Conservation (phyloP, 2,329 filamentous ascomycete genomes). For the Orbilia brochopaga region DNA sequence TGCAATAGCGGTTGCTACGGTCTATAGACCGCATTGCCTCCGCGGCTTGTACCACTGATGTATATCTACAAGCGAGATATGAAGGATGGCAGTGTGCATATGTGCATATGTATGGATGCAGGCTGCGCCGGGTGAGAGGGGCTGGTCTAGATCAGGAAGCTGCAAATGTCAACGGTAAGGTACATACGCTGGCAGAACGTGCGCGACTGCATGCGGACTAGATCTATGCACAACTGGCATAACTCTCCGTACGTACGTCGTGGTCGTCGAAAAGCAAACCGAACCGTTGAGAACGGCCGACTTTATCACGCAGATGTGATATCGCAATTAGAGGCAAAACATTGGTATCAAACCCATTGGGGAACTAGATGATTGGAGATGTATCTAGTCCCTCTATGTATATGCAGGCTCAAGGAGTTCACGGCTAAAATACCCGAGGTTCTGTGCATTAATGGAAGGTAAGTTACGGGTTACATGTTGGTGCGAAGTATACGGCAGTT, state of each 20-base stretch:
- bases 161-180: constrained; percentile 11
- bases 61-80: no score
- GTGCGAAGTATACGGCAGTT: not conserved
- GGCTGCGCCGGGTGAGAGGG: not conserved
- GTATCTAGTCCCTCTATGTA: no score
- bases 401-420: not conserved
- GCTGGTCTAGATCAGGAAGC: not conserved
- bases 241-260: no score
- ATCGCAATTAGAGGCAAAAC: no score
- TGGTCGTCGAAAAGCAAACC: no score
- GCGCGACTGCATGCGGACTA: not conserved
- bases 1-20: no score
- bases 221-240: not conserved
- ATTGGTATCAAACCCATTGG: no score
- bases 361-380: not conserved
- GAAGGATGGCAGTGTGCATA: no score
- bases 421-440: not conserved
- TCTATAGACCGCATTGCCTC: no score
- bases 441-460: constrained; percentile 2
- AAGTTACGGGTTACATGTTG: not conserved
- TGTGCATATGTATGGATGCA: not conserved
- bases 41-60: no score
- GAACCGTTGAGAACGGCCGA: no score
- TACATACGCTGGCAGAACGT: not conserved
- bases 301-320: no score